Percentiles rank a stretch among this genome's conserved stretches.
phyloP scores from a whole-genome alignment of 805 yeast species.

The Saturnispora gosingensis region DNA sequence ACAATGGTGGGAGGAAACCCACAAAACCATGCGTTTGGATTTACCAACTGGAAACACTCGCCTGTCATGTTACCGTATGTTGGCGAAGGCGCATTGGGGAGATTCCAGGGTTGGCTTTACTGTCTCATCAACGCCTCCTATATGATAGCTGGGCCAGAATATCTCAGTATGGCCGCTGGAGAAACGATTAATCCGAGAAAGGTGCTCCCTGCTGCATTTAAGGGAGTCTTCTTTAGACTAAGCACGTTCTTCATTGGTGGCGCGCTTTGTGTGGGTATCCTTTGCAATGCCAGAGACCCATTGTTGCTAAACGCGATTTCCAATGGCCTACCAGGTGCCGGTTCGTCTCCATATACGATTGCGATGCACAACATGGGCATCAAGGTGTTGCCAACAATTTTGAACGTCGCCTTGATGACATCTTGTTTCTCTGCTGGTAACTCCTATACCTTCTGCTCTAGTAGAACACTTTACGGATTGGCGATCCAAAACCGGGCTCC shows the following conservation, averaged over 20 bases:
- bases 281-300: conserved; percentile 35
- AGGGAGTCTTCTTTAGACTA: conserved; percentile 36
- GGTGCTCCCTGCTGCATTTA: conserved; percentile 36
- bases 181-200: conserved; percentile 38
- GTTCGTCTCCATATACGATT: conserved; percentile 66
- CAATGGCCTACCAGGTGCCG: conserved; percentile 34
- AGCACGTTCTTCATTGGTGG: conserved; percentile 39
- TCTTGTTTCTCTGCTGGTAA: conserved; percentile 80
- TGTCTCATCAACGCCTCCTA: conserved; percentile 58
- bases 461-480: conserved; percentile 57
- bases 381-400: conserved; percentile 58
- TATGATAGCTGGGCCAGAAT: conserved; percentile 58
- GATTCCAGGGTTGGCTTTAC: conserved; percentile 38
- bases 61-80: conserved; percentile 26
- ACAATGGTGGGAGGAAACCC: conserved; percentile 54
- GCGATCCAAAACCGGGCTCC: conserved; percentile 71
- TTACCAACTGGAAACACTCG: conserved; percentile 36
- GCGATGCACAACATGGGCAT: conserved; percentile 65
- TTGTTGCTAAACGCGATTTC: conserved; percentile 27
- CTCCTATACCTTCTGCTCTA: conserved; percentile 64
- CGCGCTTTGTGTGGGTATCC: conserved; percentile 37
- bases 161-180: conserved; percentile 37
- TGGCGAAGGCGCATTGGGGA: conserved; percentile 32
- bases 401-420: conserved; percentile 64
- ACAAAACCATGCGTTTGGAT: conserved; percentile 40